A percentile compares a stretch with the other conserved stretches of the same genome.
These are phyloP conservation scores for Amanita pallidorosea DNA, from an alignment of 768 basidiomycete species.

Conservation along the genomic window DNA sequence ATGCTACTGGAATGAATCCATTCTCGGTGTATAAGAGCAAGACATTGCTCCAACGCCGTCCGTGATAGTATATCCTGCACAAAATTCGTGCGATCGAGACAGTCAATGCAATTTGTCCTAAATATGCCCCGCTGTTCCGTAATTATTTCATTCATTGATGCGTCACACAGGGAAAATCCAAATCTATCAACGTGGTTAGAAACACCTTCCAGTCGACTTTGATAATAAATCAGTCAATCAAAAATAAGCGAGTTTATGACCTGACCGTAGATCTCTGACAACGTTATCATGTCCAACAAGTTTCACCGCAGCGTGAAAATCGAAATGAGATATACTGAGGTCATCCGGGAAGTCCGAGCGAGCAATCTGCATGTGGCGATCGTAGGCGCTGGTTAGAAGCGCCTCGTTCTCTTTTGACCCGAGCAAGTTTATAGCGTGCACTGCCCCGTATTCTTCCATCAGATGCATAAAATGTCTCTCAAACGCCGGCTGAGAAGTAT, in stretches of 20 bases:
- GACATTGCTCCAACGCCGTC: slow-evolving; percentile 71
- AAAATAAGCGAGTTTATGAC: slow-evolving; percentile 6
- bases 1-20: slow-evolving; percentile 61
- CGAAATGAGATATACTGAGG: slow-evolving; percentile 78
- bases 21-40: slow-evolving; percentile 65
- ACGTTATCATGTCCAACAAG: slow-evolving; percentile 84
- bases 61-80: slow-evolving; percentile 92
- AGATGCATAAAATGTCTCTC: slow-evolving; percentile 87
- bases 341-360: slow-evolving; percentile 52
- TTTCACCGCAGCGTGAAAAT: slow-evolving; percentile 83
- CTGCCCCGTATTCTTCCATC: slow-evolving; percentile 73
- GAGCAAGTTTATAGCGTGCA: slow-evolving; percentile 86
- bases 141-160: slow-evolving; percentile 54
- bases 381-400: slow-evolving; percentile 73
- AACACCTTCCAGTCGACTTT: slow-evolving; percentile 53
- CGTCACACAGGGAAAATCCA: slow-evolving; percentile 78
- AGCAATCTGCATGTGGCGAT: slow-evolving; percentile 64
- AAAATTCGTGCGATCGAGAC: slow-evolving; percentile 95
- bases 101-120: slow-evolving; percentile 91
- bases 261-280: slow-evolving; percentile 56
- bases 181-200: slow-evolving; percentile 61
- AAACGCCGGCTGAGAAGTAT: slow-evolving; percentile 95
- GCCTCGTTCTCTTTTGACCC: slow-evolving; percentile 91
- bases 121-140: slow-evolving; percentile 90
- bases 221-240: neutral